phyloP scores from a whole-genome alignment of 108 stramenopile species.

The Pinguiococcus pyrenoidosus region DNA sequence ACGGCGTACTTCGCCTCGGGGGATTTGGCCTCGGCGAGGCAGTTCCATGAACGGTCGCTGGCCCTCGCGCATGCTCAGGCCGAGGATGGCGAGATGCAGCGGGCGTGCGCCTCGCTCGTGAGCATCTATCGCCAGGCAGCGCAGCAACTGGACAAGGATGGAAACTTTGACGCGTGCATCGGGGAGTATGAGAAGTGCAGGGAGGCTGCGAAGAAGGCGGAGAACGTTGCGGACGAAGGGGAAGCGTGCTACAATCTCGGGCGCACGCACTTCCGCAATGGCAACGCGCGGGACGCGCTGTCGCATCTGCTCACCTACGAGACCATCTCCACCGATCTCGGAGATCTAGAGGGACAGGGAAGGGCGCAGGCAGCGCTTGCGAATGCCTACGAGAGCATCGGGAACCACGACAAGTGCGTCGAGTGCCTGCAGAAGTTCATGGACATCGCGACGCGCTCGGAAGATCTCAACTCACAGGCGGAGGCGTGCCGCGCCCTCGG shows the following conservation, averaged over 20 bases:
- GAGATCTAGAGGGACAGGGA: conserved; percentile 30
- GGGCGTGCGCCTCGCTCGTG: conserved; percentile 25
- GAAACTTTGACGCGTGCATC: conserved; percentile 14
- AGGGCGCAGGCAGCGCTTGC: conserved; percentile 34
- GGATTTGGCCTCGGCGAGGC: conserved; percentile 17
- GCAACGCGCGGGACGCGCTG: conserved; percentile 19
- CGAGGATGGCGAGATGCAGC: conserved; percentile 10
- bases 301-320: conserved; percentile 20
- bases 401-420: conserved; percentile 24
- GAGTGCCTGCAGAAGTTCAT: conserved; percentile 24
- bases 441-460: conserved; percentile 22
- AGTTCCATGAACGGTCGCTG: conserved; percentile 34
- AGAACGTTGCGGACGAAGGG: conserved; percentile 19
- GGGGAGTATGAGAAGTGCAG: conserved; percentile 17
- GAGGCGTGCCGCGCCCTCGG: conserved; percentile 37
- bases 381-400: conserved; percentile 26
- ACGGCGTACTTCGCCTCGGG: conserved; percentile 18
- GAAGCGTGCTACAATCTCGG: conserved; percentile 29
- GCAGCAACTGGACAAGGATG: conserved; percentile 24
- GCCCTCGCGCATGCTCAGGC: conserved; percentile 26
- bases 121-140: conserved; percentile 31
- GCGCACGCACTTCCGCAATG: conserved; percentile 13
- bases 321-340: conserved; percentile 15
- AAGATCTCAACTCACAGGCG: conserved; percentile 29
- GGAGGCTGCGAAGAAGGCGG: conserved; percentile 25